Evolutionary conservation across 208 protist species (phyloP).

Genomic region (Porcisia deanei): DNA sequence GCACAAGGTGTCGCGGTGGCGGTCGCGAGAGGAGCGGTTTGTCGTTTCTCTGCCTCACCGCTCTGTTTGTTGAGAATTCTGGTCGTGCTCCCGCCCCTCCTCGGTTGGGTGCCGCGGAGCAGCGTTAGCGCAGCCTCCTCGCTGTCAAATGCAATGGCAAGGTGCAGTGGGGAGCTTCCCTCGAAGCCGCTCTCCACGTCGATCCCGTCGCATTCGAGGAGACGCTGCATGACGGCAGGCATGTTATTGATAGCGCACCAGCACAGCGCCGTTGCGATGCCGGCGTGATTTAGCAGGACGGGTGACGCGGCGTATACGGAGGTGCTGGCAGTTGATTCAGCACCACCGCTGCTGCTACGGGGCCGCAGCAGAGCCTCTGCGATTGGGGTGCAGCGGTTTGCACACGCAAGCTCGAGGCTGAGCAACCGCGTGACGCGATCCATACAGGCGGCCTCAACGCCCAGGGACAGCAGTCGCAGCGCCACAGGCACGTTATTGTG

Average conservation of each 20-base stretch:
- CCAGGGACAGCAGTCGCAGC: slow-evolving; percentile 62
- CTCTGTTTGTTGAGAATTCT: not conserved
- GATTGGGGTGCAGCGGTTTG: slow-evolving; percentile 62
- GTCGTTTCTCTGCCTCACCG: not conserved
- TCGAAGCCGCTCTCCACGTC: slow-evolving; percentile 60
- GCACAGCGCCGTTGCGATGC: slow-evolving; percentile 74
- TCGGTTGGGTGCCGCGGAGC: slow-evolving; percentile 34
- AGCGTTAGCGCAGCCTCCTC: slow-evolving; percentile 61
- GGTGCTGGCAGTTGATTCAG: not conserved
- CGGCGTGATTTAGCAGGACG: slow-evolving; percentile 71
- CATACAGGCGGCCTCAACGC: slow-evolving; percentile 60
- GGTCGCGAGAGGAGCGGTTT: not conserved
- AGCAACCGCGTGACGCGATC: slow-evolving; percentile 68
- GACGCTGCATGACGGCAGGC: slow-evolving; percentile 48
- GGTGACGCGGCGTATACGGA: slow-evolving; percentile 43
- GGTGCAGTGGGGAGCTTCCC: slow-evolving; percentile 65
- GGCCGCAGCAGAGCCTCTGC: slow-evolving; percentile 45
- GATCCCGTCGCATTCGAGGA: slow-evolving; percentile 55
- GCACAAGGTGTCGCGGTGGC: not conserved
- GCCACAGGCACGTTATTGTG: slow-evolving; percentile 56
- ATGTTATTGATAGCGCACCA: slow-evolving; percentile 85
- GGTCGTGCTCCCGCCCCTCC: not conserved
- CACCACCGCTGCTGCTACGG: slow-evolving; percentile 5
- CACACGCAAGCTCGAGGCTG: slow-evolving; percentile 76
- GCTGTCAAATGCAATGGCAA: slow-evolving; percentile 71